phyloP scores from a whole-genome alignment of 2,329 filamentous ascomycete species.

The Sporothrix dimorphospora region DNA sequence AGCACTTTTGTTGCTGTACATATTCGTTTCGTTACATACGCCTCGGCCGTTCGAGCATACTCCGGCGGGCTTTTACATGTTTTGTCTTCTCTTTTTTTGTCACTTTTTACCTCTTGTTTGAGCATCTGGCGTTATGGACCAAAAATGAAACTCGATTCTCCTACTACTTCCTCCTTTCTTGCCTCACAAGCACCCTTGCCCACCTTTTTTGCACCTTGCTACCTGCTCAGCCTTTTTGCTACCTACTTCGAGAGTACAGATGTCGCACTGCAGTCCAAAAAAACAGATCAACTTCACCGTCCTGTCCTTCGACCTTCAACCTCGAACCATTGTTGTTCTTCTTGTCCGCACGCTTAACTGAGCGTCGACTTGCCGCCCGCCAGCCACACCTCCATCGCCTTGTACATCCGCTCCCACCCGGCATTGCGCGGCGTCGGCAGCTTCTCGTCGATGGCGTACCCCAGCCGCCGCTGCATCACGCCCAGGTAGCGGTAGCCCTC shows the following conservation, averaged over 20 bases:
- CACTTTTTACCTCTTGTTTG: neutral
- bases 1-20: neutral
- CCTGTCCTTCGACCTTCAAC: neutral
- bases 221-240: neutral
- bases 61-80: neutral
- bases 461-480: slow-evolving; percentile 50
- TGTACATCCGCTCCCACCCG: slow-evolving; percentile 47
- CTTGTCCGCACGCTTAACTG: neutral
- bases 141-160: neutral
- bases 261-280: neutral
- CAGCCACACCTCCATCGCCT: slow-evolving; percentile 49
- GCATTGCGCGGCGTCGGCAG: slow-evolving; percentile 47
- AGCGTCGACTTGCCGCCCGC: slow-evolving; percentile 23
- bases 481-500: slow-evolving; percentile 53
- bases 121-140: neutral
- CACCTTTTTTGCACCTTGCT: neutral
- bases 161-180: too few species aligned
- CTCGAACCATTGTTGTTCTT: too few species aligned
- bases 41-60: slow-evolving; percentile 21
- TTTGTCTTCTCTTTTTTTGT: neutral
- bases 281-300: neutral
- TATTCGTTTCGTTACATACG: slow-evolving; percentile 8
- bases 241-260: neutral
- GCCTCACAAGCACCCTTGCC: neutral
- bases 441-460: slow-evolving; percentile 47